phyloP scores from a whole-genome alignment of 768 basidiomycete species.

The Pisolithus marmoratus region DNA sequence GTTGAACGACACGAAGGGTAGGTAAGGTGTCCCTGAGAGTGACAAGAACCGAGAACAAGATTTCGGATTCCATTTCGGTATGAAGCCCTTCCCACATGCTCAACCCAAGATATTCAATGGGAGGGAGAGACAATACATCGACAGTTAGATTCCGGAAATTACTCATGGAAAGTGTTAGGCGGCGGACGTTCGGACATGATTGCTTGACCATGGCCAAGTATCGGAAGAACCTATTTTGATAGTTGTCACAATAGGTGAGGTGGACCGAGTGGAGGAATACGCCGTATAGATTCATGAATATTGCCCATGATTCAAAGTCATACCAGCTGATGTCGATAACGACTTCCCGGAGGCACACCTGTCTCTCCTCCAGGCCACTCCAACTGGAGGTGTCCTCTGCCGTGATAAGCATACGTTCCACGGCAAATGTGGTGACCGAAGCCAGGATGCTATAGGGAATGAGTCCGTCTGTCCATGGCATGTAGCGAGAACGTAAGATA shows the following conservation, averaged over 20 bases:
- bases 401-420: too few relatives aligned
- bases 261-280: conserved; percentile 14
- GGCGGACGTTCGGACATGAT: conserved; percentile 13
- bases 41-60: conserved; percentile 10
- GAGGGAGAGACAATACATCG: conserved; percentile 4
- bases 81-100: background rate
- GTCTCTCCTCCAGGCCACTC: background rate
- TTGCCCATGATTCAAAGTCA: conserved; percentile 2
- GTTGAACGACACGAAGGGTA: conserved; percentile 16
- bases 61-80: background rate
- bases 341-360: conserved; percentile 13
- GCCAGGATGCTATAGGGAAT: conserved; percentile 8
- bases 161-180: conserved; percentile 11
- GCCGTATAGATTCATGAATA: conserved; percentile 9
- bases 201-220: conserved; percentile 5
- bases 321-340: conserved; percentile 3
- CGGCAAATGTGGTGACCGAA: background rate
- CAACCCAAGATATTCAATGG: conserved; percentile 15
- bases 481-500: conserved; percentile 6
- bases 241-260: background rate
- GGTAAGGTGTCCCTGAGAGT: conserved; percentile 9
- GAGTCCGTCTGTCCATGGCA: conserved; percentile 4
- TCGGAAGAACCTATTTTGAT: too few relatives aligned
- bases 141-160: background rate
- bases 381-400: background rate